Evolutionary conservation across 2,329 filamentous ascomycete species (phyloP).

Genomic region (Arthrobotrys megalospora): DNA sequence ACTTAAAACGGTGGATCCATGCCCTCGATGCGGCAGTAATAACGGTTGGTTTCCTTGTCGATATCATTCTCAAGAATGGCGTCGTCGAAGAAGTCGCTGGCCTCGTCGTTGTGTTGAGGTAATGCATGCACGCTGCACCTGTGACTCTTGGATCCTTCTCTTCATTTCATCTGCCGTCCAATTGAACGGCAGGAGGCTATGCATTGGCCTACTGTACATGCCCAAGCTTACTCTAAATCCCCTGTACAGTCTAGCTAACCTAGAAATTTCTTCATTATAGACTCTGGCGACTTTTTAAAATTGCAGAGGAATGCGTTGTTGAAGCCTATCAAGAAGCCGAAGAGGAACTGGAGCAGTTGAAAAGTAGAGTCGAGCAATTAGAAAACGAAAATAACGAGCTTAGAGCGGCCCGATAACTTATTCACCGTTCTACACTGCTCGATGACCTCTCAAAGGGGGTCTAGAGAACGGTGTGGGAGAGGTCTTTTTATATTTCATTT

Average conservation of each 20-base stretch:
- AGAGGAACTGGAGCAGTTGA: slow-evolving; percentile 39
- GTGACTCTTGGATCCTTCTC: slow-evolving; percentile 35
- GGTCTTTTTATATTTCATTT: slow-evolving; percentile 33
- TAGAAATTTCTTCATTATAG: slow-evolving; percentile 27
- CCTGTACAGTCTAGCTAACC: slow-evolving; percentile 27
- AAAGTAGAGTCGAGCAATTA: slow-evolving; percentile 44
- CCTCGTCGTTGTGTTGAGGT: slow-evolving; percentile 55
- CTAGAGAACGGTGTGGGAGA: slow-evolving; percentile 19
- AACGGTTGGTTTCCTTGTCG: slow-evolving; percentile 46
- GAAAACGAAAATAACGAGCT: slow-evolving; percentile 57
- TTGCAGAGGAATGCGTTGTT: slow-evolving; percentile 59
- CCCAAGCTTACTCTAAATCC: slow-evolving; percentile 9
- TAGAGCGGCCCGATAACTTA: slow-evolving; percentile 8
- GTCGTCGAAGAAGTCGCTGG: slow-evolving; percentile 50
- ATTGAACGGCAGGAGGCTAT: slow-evolving; percentile 16
- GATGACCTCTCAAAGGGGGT: slow-evolving; percentile 16
- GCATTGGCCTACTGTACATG: slow-evolving; percentile 11
- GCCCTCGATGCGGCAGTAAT: slow-evolving; percentile 50
- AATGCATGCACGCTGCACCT: slow-evolving; percentile 49
- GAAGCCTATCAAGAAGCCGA: slow-evolving; percentile 54
- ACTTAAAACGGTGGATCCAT: slow-evolving; percentile 55
- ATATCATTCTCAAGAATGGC: slow-evolving; percentile 49
- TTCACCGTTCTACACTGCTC: slow-evolving; percentile 10
- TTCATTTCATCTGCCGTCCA: slow-evolving; percentile 16
- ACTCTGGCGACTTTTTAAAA: slow-evolving; percentile 52